phyloP scores from a whole-genome alignment of 2,329 filamentous ascomycete species.

The Ceratocystiopsis sp. region DNA sequence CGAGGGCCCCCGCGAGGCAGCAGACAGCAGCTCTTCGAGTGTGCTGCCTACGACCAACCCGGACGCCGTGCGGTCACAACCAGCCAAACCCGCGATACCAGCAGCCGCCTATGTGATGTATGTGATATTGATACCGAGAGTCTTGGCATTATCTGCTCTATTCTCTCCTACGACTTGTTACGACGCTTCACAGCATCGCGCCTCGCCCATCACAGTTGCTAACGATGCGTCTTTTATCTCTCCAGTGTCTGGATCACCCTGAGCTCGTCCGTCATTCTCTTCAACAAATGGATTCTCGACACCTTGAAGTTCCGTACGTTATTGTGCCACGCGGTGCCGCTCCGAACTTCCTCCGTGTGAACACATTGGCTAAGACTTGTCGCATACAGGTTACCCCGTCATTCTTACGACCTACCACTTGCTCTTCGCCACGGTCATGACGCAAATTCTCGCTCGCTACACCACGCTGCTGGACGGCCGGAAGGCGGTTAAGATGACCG shows the following conservation, averaged over 20 bases:
- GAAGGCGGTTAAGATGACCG: slow-evolving; percentile 95
- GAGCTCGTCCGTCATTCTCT: slow-evolving; percentile 88
- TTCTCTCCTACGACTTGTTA: background rate
- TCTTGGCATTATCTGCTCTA: too few species aligned
- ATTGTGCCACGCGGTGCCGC: background rate
- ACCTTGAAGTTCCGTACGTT: slow-evolving; percentile 60
- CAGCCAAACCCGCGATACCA: slow-evolving; percentile 49
- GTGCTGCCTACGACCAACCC: slow-evolving; percentile 72
- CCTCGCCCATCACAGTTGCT: background rate
- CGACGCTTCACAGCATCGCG: background rate
- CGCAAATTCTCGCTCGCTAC: slow-evolving; percentile 79
- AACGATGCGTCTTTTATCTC: background rate
- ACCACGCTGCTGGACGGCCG: slow-evolving; percentile 82
- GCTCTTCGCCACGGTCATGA: slow-evolving; percentile 83
- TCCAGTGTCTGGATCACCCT: slow-evolving; percentile 76
- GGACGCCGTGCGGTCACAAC: slow-evolving; percentile 51
- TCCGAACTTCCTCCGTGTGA: too few species aligned
- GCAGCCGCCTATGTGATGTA: slow-evolving; percentile 72
- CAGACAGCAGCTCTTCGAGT: slow-evolving; percentile 21
- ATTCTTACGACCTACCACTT: slow-evolving; percentile 94
- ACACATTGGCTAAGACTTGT: too few species aligned
- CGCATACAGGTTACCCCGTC: slow-evolving; percentile 44
- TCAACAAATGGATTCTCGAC: slow-evolving; percentile 97
- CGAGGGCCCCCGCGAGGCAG: slow-evolving; percentile 48
- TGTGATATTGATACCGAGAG: slow-evolving; percentile 10